A percentile compares a stretch with the other conserved stretches of the same genome.
phyloP scores from a whole-genome alignment of 345 rosid species.

The Citrus trifoliata region DNA sequence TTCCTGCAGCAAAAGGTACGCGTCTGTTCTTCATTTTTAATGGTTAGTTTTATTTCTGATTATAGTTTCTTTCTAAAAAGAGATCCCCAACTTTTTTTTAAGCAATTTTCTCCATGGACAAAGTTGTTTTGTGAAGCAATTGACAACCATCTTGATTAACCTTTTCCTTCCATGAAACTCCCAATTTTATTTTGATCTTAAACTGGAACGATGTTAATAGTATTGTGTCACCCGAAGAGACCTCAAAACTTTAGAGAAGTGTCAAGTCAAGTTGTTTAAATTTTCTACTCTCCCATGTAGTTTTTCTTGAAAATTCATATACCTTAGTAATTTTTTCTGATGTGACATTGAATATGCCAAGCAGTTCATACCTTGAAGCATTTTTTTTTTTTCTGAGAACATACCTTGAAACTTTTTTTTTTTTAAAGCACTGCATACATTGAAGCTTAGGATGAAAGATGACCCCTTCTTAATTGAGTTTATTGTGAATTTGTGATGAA shows the following conservation, averaged over 20 bases:
- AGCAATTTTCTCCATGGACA: background rate
- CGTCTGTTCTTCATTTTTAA: background rate
- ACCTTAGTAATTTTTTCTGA: background rate
- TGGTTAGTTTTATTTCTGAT: background rate
- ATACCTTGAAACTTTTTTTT: too few relatives aligned
- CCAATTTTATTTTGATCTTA: background rate
- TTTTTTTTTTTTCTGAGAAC: too few relatives aligned
- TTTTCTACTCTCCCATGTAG: background rate
- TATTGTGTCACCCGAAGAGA: background rate
- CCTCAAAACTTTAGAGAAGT: background rate
- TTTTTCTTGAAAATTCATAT: background rate
- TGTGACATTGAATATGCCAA: background rate
- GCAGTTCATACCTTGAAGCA: background rate
- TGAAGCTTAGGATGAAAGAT: background rate
- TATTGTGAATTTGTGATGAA: slow-evolving; percentile 2
- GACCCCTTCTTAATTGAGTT: background rate
- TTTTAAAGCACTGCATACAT: background rate
- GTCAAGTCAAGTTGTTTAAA: background rate
- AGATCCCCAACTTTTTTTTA: background rate
- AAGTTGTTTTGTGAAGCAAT: background rate
- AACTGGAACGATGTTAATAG: background rate
- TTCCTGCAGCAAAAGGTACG: slow-evolving; percentile 22
- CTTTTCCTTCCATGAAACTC: background rate
- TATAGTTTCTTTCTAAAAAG: background rate
- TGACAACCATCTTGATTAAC: background rate